Evolutionary conservation across 1,139 yeast species (phyloP).

Genomic region (Protomyces arabidopsidicola): DNA sequence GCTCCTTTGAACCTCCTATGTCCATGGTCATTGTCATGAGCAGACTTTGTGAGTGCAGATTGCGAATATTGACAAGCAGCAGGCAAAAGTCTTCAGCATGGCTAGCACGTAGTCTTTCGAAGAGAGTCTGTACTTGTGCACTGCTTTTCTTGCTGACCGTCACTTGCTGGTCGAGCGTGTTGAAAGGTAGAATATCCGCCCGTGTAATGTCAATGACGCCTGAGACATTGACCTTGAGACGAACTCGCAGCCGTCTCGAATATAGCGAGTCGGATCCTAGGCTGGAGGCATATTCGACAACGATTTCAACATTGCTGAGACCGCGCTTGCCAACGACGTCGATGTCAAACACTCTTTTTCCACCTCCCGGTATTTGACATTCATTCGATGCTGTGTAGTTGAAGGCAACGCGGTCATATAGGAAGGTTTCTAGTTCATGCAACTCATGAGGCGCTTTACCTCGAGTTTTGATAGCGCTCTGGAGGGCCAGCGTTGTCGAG

Average conservation of each 20-base stretch:
- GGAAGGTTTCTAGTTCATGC: slow-evolving; percentile 69
- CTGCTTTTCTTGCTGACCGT: neutral
- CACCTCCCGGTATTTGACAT: slow-evolving; percentile 32
- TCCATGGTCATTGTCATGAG: slow-evolving; percentile 34
- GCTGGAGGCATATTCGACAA: slow-evolving; percentile 59
- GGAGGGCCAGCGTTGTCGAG: slow-evolving; percentile 64
- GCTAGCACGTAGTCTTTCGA: neutral
- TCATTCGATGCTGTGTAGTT: slow-evolving; percentile 31
- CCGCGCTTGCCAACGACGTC: slow-evolving; percentile 70
- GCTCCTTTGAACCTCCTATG: slow-evolving; percentile 34
- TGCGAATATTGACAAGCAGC: slow-evolving; percentile 62
- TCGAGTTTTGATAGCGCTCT: slow-evolving; percentile 41
- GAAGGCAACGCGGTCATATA: slow-evolving; percentile 58
- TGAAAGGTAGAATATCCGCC: slow-evolving; percentile 61
- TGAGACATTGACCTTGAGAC: slow-evolving; percentile 62
- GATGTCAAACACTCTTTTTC: slow-evolving; percentile 46
- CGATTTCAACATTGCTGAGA: slow-evolving; percentile 59
- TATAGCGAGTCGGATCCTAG: slow-evolving; percentile 37
- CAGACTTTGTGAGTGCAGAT: slow-evolving; percentile 54
- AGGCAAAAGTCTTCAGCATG: slow-evolving; percentile 52
- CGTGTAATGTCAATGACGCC: slow-evolving; percentile 70
- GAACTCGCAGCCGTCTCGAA: slow-evolving; percentile 56
- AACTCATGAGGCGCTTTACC: slow-evolving; percentile 52
- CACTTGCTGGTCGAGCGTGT: slow-evolving; percentile 26
- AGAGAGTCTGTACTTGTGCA: neutral